Conservation (phyloP, 2,329 filamentous ascomycete species). For the Dendryphion nanum region DNA sequence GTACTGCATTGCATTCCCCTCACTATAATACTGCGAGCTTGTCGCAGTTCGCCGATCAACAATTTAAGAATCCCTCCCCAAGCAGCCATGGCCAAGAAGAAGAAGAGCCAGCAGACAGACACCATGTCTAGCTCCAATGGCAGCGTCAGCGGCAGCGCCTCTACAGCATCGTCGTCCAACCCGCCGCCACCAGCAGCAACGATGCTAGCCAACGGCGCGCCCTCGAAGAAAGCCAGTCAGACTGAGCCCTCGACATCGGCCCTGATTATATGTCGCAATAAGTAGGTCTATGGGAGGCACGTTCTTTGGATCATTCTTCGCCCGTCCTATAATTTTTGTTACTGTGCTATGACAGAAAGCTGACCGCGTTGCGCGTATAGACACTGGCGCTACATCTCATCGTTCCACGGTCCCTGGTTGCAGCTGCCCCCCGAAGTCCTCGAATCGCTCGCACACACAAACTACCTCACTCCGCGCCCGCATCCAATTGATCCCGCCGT, state of each 20-base stretch:
- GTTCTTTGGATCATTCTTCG: constrained; percentile 10
- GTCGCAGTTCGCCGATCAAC: no score
- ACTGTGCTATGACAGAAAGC: constrained; percentile 1
- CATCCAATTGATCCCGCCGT: constrained; percentile 76
- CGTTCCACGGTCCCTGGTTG: constrained; percentile 80
- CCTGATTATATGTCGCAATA: constrained; percentile 44
- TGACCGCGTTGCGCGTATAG: constrained; percentile 43
- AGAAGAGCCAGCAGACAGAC: constrained; percentile 29
- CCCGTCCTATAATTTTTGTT: no score
- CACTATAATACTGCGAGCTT: no score
- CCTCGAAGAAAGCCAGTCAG: constrained; percentile 14
- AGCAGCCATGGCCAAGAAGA: constrained; percentile 36
- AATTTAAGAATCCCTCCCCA: no score
- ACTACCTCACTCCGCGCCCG: constrained; percentile 74
- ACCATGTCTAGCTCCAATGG: constrained; percentile 9
- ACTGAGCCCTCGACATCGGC: constrained; percentile 29
- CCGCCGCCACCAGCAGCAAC: neutral
- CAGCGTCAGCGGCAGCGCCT: constrained; percentile 11
- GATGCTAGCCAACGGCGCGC: constrained; percentile 1
- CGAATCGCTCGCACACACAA: constrained; percentile 74
- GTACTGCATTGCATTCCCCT: no score
- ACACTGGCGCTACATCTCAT: constrained; percentile 83
- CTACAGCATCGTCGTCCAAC: neutral
- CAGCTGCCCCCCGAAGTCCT: constrained; percentile 76
- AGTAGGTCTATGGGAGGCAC: constrained; percentile 37